These are phyloP conservation scores for Brassica napus DNA, from an alignment of 345 rosid genomes.

Conservation along the genomic window Da-Ae NC_063437.1:22011501-22012000, in stretches of 20 bases:
- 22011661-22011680: constrained; percentile 97
- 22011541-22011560: constrained; percentile 4
- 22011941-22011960: constrained; percentile 95
- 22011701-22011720: background rate
- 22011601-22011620: constrained; percentile 94
- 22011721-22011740: background rate
- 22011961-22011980: constrained; percentile 5
- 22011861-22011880: constrained; percentile 19
- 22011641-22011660: constrained; percentile 95
- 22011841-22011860: constrained; percentile 9
- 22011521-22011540: constrained; percentile 1
- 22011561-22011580: constrained; percentile 48
- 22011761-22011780: constrained; percentile 90
- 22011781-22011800: constrained; percentile 74
- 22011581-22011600: constrained; percentile 76
- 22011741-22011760: constrained; percentile 7
- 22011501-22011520: background rate
- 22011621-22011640: constrained; percentile 99
- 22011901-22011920: constrained; percentile 99
- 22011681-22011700: constrained; percentile 16
- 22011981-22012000: background rate
- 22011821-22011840: constrained; percentile 18
- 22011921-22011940: constrained; percentile 99
- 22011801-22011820: constrained; percentile 79
- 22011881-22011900: constrained; percentile 46